Evolutionary conservation across 345 rosid genomes (phyloP).

Genomic region (Excoecaria agallocha): DNA sequence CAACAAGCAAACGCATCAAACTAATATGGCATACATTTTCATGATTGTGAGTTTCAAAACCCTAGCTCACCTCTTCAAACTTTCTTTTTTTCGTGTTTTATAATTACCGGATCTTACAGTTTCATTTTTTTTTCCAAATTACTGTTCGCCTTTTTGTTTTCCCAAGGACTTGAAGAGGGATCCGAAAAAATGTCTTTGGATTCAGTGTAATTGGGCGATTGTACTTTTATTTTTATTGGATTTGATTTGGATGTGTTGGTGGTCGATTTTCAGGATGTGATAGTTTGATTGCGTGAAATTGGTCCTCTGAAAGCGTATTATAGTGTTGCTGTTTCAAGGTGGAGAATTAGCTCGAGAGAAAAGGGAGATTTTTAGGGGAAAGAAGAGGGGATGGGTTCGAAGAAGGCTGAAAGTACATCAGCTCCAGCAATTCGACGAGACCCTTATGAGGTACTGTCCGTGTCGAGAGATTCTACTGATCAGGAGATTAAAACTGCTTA

Average conservation of each 20-base stretch:
- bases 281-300: not conserved
- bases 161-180: slow-evolving; percentile 16
- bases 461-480: slow-evolving; percentile 79
- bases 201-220: slow-evolving; percentile 10
- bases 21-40: not conserved
- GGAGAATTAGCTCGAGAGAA: not conserved
- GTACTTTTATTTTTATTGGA: not conserved
- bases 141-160: slow-evolving; percentile 6
- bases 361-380: not conserved
- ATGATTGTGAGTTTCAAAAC: slow-evolving; percentile 7
- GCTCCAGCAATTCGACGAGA: slow-evolving; percentile 66
- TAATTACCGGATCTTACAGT: not conserved
- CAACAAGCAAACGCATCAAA: not conserved
- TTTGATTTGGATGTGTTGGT: not conserved
- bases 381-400: slow-evolving; percentile 25
- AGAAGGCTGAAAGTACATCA: slow-evolving; percentile 62
- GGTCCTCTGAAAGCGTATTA: not conserved
- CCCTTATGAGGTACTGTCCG: slow-evolving; percentile 88
- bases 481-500: slow-evolving; percentile 97
- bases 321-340: slow-evolving; percentile 2
- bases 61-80: not conserved
- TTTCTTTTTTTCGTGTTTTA: not conserved
- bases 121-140: not conserved
- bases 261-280: slow-evolving; percentile 16
- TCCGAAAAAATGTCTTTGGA: slow-evolving; percentile 22